Base-by-base conservation (phyloP, 75 land plant species). In the Gnetum montanum region DNA sequence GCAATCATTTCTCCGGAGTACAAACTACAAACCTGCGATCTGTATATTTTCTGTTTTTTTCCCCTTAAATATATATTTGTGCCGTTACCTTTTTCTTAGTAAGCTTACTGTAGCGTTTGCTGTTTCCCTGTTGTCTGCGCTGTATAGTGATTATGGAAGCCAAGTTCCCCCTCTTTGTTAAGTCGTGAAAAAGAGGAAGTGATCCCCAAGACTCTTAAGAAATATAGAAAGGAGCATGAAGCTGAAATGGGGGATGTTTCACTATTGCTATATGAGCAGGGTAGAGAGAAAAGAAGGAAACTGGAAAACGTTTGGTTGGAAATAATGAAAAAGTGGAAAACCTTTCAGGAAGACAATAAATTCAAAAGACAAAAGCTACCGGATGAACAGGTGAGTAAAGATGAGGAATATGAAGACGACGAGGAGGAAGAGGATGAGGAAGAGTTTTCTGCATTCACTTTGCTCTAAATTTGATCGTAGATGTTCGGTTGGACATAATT, bases 201-300 rank as follows among this genome's bases (percentile, higher is more conserved):
- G 60, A 81, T 91, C 27, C 58, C 78, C 28, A 86, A 83, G 74
- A 87, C 83, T 61, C 43, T 91, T 60, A 81, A 81, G 69, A 86
- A 86, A 60, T 91, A 91, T 69, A 86, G 91, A 57, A 91, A 91
- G 80, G 83, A 83, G 79, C 87, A 83, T 47, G 97, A 91, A 64
- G 82, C 72, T 10, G 88, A 83, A 43, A 92, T 83, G 43, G 74
- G 72, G 50, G 85, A 81, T 44, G 79, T 73, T 2, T 80, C 85
- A 7, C 44, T 65, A 63, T 73, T 61, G 27, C 46, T 74, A 57
- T 86, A 74, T 58, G 85, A 86, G 49, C 84, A 84, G 36, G 97
- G 87, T 13, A 62, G 84, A 16, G 92, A 91, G 73, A 79, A 83
- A 65, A 57, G 83, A 28, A 81, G 69, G 68, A 54, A 57, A 60